Percentiles rank a stretch among this genome's conserved stretches.
These are phyloP conservation scores for Punica granatum DNA, from an alignment of 345 rosid genomes.

Conservation along the genomic window DNA sequence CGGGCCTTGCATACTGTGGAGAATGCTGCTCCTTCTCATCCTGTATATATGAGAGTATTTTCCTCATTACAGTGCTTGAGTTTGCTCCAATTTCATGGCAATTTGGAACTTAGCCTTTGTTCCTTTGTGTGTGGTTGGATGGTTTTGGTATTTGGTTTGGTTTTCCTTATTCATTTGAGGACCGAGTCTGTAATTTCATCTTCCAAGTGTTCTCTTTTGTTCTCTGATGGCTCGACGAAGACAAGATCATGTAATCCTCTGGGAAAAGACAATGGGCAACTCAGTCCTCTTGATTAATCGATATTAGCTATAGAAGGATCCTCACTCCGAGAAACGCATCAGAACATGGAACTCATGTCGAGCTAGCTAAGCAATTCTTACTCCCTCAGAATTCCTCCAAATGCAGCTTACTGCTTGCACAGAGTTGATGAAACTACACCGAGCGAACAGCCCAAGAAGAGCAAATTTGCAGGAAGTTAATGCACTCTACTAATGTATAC, in stretches of 20 bases:
- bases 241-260: not conserved
- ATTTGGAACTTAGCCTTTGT: not conserved
- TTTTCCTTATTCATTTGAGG: not conserved
- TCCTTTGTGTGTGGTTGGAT: not conserved
- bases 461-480: too few species aligned
- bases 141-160: not conserved
- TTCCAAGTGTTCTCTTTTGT: not conserved
- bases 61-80: slow-evolving; percentile 32
- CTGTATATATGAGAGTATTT: slow-evolving; percentile 52
- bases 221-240: not conserved
- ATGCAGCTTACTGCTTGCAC: too few species aligned
- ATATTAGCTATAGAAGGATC: too few species aligned
- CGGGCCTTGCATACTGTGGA: slow-evolving; percentile 30
- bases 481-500: too few species aligned
- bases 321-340: too few species aligned
- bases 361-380: too few species aligned
- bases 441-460: too few species aligned
- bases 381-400: too few species aligned
- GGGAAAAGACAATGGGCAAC: not conserved
- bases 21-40: slow-evolving; percentile 32
- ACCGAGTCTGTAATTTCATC: not conserved
- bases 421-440: too few species aligned
- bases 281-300: too few species aligned
- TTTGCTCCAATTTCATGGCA: slow-evolving; percentile 18
- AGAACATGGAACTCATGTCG: too few species aligned